These are phyloP conservation scores for Alternaria angustiovoidea DNA, from an alignment of 2,329 filamentous ascomycete species.

Conservation along the genomic window DNA sequence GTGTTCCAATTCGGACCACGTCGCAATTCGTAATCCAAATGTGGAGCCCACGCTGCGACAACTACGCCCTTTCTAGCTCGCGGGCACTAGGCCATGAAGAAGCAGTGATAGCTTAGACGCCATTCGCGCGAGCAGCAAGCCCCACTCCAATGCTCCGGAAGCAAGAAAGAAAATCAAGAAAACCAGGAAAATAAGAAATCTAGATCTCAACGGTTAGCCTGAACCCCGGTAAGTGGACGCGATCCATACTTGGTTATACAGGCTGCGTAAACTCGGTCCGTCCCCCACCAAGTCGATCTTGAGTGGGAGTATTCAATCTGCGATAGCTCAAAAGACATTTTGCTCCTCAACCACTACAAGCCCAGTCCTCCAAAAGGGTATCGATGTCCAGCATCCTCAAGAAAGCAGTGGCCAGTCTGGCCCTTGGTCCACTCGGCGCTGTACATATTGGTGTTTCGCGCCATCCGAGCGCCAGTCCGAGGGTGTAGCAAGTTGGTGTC, in stretches of 20 bases:
- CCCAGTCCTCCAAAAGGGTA: slow-evolving; percentile 1
- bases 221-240: background rate
- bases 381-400: slow-evolving; percentile 1
- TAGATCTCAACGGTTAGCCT: background rate
- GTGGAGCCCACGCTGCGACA: background rate
- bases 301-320: background rate
- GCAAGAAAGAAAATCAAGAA: background rate
- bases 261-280: background rate
- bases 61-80: background rate
- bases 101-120: background rate
- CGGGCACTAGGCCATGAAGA: background rate
- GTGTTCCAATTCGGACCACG: slow-evolving; percentile 4
- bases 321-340: background rate
- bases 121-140: background rate
- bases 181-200: background rate
- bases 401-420: slow-evolving; percentile 1
- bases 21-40: background rate
- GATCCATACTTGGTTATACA: background rate
- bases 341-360: background rate
- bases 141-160: background rate
- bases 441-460: background rate
- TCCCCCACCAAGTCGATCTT: too few relatives aligned
- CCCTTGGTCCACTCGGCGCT: background rate
- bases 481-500: background rate
- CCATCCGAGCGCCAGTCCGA: background rate